Percentiles rank a stretch among this genome's conserved stretches.
These are phyloP conservation scores for Diaporthe sp. DNA, from an alignment of 2,329 filamentous ascomycete genomes.

Conservation along the genomic window DNA sequence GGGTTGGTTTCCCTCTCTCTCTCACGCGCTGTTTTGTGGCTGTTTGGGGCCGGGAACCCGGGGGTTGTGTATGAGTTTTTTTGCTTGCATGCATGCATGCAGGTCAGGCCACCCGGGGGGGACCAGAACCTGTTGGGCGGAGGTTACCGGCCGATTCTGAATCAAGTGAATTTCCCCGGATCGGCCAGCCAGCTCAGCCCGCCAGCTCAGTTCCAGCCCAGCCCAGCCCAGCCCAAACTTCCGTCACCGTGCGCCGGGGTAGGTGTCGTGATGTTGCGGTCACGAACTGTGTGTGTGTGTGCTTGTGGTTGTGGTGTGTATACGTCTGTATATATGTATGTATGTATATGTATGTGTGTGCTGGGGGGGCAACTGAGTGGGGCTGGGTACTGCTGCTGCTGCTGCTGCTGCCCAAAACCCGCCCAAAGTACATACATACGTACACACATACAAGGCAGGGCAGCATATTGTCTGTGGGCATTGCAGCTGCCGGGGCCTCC, in stretches of 20 bases:
- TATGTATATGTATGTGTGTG: neutral
- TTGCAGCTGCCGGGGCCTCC: constrained; percentile 30
- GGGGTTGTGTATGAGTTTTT: neutral
- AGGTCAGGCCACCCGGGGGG: constrained; percentile 22
- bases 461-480: constrained; percentile 26
- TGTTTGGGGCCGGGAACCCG: neutral
- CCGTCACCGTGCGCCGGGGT: constrained; percentile 1
- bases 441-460: neutral
- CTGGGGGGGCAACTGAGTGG: constrained; percentile 13
- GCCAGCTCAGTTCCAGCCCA: neutral
- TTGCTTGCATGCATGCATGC: constrained; percentile 15
- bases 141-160: constrained; percentile 28
- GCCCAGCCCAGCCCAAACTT: constrained; percentile 1
- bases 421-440: neutral
- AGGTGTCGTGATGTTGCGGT: constrained; percentile 2
- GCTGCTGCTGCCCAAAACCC: neutral
- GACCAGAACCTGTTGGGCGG: neutral
- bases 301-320: neutral
- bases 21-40: neutral
- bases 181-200: constrained; percentile 8
- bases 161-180: constrained; percentile 33
- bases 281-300: neutral
- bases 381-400: neutral
- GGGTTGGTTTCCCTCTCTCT: neutral
- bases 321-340: neutral